These are phyloP conservation scores for Nicotiana paniculata DNA, from an alignment of 257 asterid genomes.

Conservation along the genomic window DNA sequence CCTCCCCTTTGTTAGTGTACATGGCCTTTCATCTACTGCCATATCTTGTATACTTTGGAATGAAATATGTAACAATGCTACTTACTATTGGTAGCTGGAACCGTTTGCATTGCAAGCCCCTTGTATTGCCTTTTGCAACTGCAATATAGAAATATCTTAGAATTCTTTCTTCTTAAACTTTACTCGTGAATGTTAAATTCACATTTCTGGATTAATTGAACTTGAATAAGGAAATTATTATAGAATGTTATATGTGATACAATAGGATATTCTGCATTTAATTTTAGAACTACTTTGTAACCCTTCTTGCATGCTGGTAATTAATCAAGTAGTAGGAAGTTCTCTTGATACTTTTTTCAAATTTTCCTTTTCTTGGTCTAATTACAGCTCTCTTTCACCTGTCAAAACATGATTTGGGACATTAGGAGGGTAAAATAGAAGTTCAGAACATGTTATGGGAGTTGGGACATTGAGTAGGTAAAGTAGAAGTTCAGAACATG, in stretches of 20 bases:
- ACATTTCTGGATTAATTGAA: no score
- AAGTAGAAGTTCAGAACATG: not conserved
- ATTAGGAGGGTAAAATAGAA: not conserved
- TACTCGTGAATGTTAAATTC: no score
- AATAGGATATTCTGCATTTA: not conserved
- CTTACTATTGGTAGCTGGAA: not conserved
- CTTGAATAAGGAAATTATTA: no score
- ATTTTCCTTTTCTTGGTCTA: not conserved
- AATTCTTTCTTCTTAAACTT: no score
- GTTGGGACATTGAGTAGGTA: not conserved
- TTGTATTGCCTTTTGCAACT: not conserved
- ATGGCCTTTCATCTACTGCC: not conserved
- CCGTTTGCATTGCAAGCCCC: not conserved
- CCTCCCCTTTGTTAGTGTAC: not conserved
- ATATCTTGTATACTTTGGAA: not conserved
- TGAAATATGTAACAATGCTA: not conserved
- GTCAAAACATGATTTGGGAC: not conserved
- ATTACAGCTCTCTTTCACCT: not conserved
- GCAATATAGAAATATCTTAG: not conserved
- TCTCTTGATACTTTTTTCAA: not conserved
- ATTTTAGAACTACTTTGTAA: not conserved
- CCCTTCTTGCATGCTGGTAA: not conserved
- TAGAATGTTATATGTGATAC: not conserved
- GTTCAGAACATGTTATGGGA: not conserved
- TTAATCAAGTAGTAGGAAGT: not conserved